Base-by-base conservation (phyloP, 495 filamentous ascomycete genomes). In the Staphylotrichum longicolle region DNA sequence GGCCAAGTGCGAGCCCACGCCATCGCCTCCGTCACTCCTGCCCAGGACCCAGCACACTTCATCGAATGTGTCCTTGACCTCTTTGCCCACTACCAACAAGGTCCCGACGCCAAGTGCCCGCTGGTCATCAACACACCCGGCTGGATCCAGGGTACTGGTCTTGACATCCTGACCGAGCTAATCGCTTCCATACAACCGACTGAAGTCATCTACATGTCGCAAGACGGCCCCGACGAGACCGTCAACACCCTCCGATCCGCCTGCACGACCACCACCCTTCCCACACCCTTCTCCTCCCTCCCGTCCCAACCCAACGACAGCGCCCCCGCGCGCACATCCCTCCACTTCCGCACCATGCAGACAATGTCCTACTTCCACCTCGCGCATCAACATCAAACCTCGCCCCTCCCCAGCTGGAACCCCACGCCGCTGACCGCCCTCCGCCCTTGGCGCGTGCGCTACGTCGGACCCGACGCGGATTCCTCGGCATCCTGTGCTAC, bases 61-160 rank as follows among this genome's bases (percentile, higher is more conserved):
- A 72, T 86, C 8, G 75, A 84, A 14, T 88, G 87, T 63, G 84
- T 80, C 8, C 77, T 85, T 54, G 86, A 94, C 63, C 83, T 96
- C 1, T 78, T 89, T 64, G 70, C 81, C 12, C 78, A 83, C 40
- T 93, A 92, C 69, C 81, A 79, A 27, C 71, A 68, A n/a, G 40
- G 60, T 7, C 69, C 74, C 33, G 57, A 68, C 7, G 39, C 33
- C 6, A 57, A 83, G 37, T 65, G 77, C 7, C 87, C 89, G 3
- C 77, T 96, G 7, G 77, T 96, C 8, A 82, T 96, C 69, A 94
- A 95, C 71, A 88, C 86, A 11, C 86, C 90, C 2, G 90, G 90
- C 27, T 94, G 91, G 91, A 85, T 93, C 34, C 86, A 88, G 68
- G 89, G 88, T 5, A 83, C 84, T 7, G 88, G 89, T 3, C 74